Percentiles rank a stretch among this genome's conserved stretches.
These are phyloP conservation scores for Amanita exitialis DNA, from an alignment of 768 basidiomycete species.

Conservation along the genomic window DNA sequence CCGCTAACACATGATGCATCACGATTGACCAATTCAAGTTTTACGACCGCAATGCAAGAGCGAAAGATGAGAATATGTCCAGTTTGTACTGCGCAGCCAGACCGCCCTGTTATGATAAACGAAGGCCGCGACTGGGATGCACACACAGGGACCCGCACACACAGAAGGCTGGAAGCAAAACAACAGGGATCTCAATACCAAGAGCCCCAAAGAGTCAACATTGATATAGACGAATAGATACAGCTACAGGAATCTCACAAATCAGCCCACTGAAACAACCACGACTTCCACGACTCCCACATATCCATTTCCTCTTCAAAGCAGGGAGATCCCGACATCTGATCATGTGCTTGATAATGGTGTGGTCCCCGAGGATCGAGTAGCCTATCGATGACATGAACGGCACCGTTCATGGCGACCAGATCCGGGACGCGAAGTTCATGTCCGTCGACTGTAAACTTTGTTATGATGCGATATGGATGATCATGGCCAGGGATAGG, in stretches of 20 bases:
- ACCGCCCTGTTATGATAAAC: conserved; percentile 59
- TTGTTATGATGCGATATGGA: conserved; percentile 21
- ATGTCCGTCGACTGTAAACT: conserved; percentile 29
- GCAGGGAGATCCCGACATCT: conserved; percentile 5
- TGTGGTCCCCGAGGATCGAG: conserved; percentile 29
- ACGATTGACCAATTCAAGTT: conserved; percentile 28
- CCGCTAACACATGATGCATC: conserved; percentile 1
- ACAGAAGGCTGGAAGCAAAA: conserved; percentile 36
- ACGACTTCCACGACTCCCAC: conserved; percentile 38
- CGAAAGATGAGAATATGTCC: conserved; percentile 51
- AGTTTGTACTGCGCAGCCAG: conserved; percentile 47
- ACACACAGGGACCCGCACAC: conserved; percentile 47
- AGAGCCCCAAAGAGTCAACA: not conserved
- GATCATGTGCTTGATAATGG: conserved; percentile 6
- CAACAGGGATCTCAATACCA: not conserved
- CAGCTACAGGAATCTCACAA: not conserved
- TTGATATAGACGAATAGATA: not conserved
- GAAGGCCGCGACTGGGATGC: conserved; percentile 40
- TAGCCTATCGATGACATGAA: conserved; percentile 35
- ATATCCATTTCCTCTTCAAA: conserved; percentile 6
- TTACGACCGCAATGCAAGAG: conserved; percentile 40
- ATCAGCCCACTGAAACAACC: conserved; percentile 37
- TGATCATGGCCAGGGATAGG: conserved; percentile 26
- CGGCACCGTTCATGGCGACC: conserved; percentile 45
- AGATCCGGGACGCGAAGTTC: conserved; percentile 32